Conservation (phyloP, 108 stramenopile species). For the Schizochytrium sp. region DNA sequence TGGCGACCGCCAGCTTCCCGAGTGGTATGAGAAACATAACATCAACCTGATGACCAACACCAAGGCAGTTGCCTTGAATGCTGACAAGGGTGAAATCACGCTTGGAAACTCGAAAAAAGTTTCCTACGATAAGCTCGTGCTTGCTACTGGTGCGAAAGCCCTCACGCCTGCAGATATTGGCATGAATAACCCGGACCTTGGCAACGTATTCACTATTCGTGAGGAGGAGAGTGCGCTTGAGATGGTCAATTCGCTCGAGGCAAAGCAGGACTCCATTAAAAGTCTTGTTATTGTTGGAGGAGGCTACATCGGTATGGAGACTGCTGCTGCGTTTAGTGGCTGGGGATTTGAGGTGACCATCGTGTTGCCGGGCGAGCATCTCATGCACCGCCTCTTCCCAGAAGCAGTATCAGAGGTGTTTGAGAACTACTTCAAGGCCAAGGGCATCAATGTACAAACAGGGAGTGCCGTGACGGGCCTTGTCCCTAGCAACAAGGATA, state of each 20-base stretch:
- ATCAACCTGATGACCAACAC: constrained; percentile 29
- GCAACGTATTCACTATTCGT: constrained; percentile 34
- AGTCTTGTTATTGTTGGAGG: constrained; percentile 19
- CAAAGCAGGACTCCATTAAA: constrained; percentile 19
- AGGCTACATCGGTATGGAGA: constrained; percentile 61
- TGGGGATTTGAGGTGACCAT: constrained; percentile 55
- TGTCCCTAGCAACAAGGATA: background rate
- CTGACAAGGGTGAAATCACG: background rate
- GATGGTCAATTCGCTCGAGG: constrained; percentile 38
- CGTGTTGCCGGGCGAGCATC: background rate
- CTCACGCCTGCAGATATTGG: background rate
- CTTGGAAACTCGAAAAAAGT: background rate
- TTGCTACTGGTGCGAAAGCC: constrained; percentile 45
- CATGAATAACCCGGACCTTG: constrained; percentile 7
- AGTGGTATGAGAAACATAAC: constrained; percentile 28
- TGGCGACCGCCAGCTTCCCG: constrained; percentile 35
- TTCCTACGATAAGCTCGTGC: constrained; percentile 42
- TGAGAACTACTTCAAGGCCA: constrained; percentile 58
- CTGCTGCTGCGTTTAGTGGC: constrained; percentile 48
- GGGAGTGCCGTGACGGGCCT: background rate
- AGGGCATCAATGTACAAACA: constrained; percentile 33
- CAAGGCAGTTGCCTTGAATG: constrained; percentile 13
- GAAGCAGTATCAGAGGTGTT: constrained; percentile 1
- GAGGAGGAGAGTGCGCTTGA: constrained; percentile 51
- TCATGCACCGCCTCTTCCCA: constrained; percentile 59